Evolutionary conservation across 148 eudicot species (phyloP).

Genomic region (Nepenthes mirabilis): DNA sequence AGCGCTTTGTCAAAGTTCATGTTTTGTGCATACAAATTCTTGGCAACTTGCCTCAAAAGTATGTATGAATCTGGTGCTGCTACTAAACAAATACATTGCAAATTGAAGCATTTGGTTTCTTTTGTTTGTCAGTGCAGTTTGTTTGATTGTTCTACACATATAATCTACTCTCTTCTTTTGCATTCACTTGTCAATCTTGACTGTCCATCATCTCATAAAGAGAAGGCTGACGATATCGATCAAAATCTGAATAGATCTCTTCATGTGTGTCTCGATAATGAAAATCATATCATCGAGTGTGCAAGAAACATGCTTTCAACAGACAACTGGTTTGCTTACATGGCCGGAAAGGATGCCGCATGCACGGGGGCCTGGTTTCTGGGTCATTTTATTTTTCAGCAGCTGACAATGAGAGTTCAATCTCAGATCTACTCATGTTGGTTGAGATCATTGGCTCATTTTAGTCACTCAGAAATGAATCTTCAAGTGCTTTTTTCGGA

Average conservation of each 20-base stretch:
- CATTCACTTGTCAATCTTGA: constrained; percentile 18
- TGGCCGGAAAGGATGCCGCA: constrained; percentile 57
- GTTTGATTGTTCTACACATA: constrained; percentile 38
- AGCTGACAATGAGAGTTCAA: constrained; percentile 27
- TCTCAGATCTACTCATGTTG: constrained; percentile 41
- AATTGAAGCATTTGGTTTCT: constrained; percentile 26
- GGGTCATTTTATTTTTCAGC: constrained; percentile 52
- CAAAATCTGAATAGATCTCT: constrained; percentile 10
- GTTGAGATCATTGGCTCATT: constrained; percentile 48
- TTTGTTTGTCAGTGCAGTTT: constrained; percentile 27
- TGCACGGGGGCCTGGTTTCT: constrained; percentile 60
- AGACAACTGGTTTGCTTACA: constrained; percentile 65
- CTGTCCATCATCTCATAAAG: constrained; percentile 10
- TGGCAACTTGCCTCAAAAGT: constrained; percentile 34
- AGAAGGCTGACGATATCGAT: constrained; percentile 9
- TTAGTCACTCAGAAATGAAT: constrained; percentile 38
- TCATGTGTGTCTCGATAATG: constrained; percentile 17
- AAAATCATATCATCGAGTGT: constrained; percentile 22
- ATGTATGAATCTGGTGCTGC: constrained; percentile 20
- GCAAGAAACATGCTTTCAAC: constrained; percentile 35
- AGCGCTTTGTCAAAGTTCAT: constrained; percentile 20
- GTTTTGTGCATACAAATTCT: constrained; percentile 23
- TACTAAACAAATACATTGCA: constrained; percentile 20
- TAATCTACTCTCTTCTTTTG: constrained; percentile 35
- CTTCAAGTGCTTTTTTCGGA: constrained; percentile 28